Base-by-base conservation (phyloP, 306 rosid genomes). In the Abrus precatorius region DNA sequence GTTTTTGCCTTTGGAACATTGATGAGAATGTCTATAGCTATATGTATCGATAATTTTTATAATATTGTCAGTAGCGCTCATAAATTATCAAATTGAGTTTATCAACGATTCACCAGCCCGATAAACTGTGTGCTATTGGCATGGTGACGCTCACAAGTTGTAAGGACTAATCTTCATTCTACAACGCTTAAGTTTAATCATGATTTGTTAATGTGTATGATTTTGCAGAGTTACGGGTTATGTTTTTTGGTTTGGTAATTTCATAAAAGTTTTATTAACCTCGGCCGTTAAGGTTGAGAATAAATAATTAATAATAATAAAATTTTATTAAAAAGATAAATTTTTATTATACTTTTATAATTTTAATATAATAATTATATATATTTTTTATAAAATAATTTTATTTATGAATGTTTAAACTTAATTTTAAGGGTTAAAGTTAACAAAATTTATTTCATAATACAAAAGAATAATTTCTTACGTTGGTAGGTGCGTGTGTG, bases 21-120 rank as follows among this genome's bases (percentile, higher is more conserved):
- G 62, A 85, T 92, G 88, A 88, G 85, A 68, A 88, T 92, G 94
- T 88, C 87, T 84, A 82, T 92, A 90, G 92, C 84, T 85, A 82
- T 74, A 76, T 90, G 92, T 89, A 89, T 87, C 83, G 77, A 87
- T 85, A 82, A 75, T 65, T 85, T 86, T 75, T 77, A 84, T 84
- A 13, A 45, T 86, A 84, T 87, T 59, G 76, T 86, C 90, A 85
- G 86, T 85, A 86, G 85, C 88, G 82, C 86, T 74, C 84, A 74
- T 82, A 69, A 89, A 85, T 83, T 76, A 30, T 41, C 62, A 71
- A 9, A 79, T 76, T 50, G 52, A 28, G 45, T 45, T 66, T 44
- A 55, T 50, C 13, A 47, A 9, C 57, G 41, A 9, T 10, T 47
- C 43, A 60, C 30, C 7, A 3, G 34, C 36, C 40, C 11, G 20